Evolutionary conservation across 352 stramenopile species (phyloP), one percentile per base, ranked within the genome.

Genomic region (Globisporangium canariense): DNA sequence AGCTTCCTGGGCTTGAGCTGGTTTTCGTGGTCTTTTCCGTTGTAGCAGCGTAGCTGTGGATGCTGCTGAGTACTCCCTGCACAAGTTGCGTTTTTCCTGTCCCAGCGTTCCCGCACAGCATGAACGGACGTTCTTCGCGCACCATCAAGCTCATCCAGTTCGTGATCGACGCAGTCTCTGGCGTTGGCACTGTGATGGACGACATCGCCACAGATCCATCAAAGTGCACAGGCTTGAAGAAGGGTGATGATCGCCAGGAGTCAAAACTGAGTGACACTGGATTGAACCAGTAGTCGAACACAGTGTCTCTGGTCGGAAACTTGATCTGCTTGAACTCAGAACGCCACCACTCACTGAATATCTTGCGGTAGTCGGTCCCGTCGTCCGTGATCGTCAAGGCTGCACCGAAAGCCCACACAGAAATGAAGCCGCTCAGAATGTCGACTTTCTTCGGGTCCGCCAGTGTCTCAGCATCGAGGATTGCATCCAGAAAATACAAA

Each of bases 271-370:
- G 75, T 2, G 86, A 89, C 25, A 78, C 88, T 0, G 91, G 86
- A 58, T 99, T 95, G 25, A 98, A 78, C 83, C 90, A 99, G 70
- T 98, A 99, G 73, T 99, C 96, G 59, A 99, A 99, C 1, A 99
- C 89, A 0, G 93, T 98, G 58, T 98, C 86, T 47, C 86, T 87
- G 32, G 79, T 84, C n/a, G 95, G 96, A 43, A 98, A 89, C 71
- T 98, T 98, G 64, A 98, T 81, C 41, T 86, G 82, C 67, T 98
- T 98, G 71, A 97, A 98, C 59, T 98, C 88, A 20, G 70, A 67
- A 34, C 89, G 77, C 94, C 94, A 98, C 88, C 89, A 98, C 63
- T 98, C 93, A 49, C 86, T 97, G 68, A 98, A 98, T 40, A 98
- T 56, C 38, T 91, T 94, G 30, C 94, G 88, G 69, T 97, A 98